Conservation (phyloP, 805 yeast genomes). For the Scheffersomyces stipitis region DNA sequence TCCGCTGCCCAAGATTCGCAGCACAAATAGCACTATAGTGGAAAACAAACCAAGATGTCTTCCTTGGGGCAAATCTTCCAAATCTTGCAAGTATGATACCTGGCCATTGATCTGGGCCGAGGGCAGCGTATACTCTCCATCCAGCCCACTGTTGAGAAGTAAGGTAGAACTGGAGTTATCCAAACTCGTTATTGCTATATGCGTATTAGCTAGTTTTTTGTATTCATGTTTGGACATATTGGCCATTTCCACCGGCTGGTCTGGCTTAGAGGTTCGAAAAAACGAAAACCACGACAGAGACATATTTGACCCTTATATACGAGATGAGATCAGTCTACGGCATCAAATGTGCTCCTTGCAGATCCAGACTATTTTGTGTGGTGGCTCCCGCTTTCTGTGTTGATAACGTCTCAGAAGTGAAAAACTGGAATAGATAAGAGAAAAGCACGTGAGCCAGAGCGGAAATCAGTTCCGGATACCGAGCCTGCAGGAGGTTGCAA, state of each 20-base stretch:
- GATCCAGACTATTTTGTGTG: neutral
- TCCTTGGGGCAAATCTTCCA: slow-evolving; percentile 67
- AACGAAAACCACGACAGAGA: neutral
- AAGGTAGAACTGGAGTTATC: neutral
- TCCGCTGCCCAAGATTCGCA: slow-evolving; percentile 76
- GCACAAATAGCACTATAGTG: slow-evolving; percentile 60
- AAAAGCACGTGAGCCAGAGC: slow-evolving; percentile 8
- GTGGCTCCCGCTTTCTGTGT: slow-evolving; percentile 2
- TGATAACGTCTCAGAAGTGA: neutral
- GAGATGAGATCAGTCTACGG: neutral
- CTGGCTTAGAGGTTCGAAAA: neutral
- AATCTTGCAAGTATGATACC: slow-evolving; percentile 24
- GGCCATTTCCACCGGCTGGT: neutral
- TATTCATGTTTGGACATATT: too few relatives aligned
- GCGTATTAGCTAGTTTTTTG: too few relatives aligned
- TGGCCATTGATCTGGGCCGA: slow-evolving; percentile 4
- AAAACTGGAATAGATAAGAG: slow-evolving; percentile 9
- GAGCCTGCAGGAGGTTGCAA: too few relatives aligned
- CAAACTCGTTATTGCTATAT: too few relatives aligned
- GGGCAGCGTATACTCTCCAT: neutral
- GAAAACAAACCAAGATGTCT: slow-evolving; percentile 71
- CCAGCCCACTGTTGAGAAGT: neutral
- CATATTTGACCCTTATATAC: neutral
- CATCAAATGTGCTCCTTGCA: neutral
- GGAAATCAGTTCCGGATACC: too few relatives aligned